These are phyloP conservation scores for Candida anutae DNA, from an alignment of 1,139 yeast species.

Conservation along the genomic window DNA sequence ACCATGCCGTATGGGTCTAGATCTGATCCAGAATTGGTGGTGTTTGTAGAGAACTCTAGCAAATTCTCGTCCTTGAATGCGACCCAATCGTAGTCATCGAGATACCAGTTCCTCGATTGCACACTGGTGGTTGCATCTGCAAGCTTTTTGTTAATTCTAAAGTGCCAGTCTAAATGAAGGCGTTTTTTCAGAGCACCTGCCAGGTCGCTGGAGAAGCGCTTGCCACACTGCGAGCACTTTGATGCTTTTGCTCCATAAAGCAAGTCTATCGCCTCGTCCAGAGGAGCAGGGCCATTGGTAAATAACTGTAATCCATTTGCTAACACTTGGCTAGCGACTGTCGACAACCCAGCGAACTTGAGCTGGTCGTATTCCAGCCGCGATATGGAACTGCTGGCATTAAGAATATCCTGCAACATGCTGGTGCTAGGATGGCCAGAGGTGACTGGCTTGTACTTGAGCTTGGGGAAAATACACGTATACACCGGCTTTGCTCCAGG, in stretches of 20 bases:
- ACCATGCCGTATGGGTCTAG: conserved; percentile 3
- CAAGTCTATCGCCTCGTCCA: conserved; percentile 14
- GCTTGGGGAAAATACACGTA: conserved; percentile 29
- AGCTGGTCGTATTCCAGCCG: conserved; percentile 17
- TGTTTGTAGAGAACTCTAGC: conserved; percentile 27
- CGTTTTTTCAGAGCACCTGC: conserved; percentile 50
- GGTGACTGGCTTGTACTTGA: conserved; percentile 16
- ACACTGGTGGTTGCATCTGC: conserved; percentile 33
- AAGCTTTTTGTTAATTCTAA: conserved; percentile 77
- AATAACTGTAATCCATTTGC: conserved; percentile 27
- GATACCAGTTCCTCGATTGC: conserved; percentile 78
- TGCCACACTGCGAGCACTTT: conserved; percentile 87
- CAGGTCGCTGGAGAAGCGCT: conserved; percentile 61
- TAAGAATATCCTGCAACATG: conserved; percentile 25
- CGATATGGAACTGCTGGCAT: conserved; percentile 8
- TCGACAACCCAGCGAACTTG: conserved; percentile 20
- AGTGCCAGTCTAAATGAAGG: conserved; percentile 91
- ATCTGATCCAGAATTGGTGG: conserved; percentile 6
- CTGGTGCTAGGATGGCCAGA: conserved; percentile 18
- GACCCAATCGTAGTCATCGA: conserved; percentile 69
- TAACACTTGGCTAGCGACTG: conserved; percentile 11
- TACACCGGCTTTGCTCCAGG: conserved; percentile 36
- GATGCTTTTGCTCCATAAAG: conserved; percentile 60
- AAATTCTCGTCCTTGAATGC: conserved; percentile 57
- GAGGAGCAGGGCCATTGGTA: conserved; percentile 16